Conservation (phyloP, 179 eudicot species). For the Beta corolliflora region DNA sequence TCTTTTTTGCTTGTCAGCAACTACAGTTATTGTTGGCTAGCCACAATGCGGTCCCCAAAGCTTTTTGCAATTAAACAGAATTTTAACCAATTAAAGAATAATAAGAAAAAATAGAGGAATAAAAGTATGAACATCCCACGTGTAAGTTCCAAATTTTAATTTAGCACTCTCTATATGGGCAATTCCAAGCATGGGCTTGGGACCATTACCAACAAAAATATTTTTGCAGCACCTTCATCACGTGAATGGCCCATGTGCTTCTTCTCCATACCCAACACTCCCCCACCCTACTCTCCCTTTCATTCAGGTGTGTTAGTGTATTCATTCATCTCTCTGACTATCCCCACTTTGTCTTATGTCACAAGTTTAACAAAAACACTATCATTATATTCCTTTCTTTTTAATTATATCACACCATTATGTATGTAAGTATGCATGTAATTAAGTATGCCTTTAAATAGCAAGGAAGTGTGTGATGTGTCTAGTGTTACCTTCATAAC, state of each 20-base stretch:
- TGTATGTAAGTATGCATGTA: too few relatives aligned
- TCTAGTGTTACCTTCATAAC: too few relatives aligned
- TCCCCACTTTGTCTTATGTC: not conserved
- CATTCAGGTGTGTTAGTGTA: constrained; percentile 12
- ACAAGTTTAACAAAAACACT: not conserved
- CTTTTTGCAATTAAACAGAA: not conserved
- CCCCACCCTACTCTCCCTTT: constrained; percentile 1
- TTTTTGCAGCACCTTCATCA: constrained; percentile 24
- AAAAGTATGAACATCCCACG: constrained; percentile 11
- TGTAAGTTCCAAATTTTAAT: constrained; percentile 21
- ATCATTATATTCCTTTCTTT: not conserved
- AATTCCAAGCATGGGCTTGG: constrained; percentile 22
- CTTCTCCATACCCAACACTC: not conserved
- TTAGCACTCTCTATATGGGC: not conserved
- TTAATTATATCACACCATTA: not conserved
- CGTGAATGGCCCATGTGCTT: constrained; percentile 39
- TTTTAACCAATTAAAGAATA: not conserved
- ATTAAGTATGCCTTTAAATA: too few relatives aligned
- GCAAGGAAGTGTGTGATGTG: too few relatives aligned
- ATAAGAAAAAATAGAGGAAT: not conserved
- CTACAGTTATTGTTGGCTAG: constrained; percentile 33
- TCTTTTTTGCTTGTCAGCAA: constrained; percentile 28
- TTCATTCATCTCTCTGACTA: not conserved
- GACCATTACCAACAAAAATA: constrained; percentile 24
- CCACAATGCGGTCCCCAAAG: constrained; percentile 35